phyloP scores from a whole-genome alignment of 306 rosid species.

The Vachellia pachyceras region DNA sequence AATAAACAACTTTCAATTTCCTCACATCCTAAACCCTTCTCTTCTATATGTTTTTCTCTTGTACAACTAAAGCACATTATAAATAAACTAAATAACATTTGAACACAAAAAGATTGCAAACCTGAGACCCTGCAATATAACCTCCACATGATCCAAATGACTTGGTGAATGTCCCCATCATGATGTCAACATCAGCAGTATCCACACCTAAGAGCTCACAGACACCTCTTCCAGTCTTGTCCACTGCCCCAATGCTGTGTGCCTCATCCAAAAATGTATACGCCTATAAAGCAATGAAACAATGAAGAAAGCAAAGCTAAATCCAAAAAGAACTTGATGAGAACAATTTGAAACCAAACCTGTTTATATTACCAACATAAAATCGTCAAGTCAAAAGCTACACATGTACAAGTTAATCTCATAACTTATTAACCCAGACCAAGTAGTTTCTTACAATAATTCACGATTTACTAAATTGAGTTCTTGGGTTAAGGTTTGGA shows the following conservation, averaged over 20 bases:
- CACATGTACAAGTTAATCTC: background rate
- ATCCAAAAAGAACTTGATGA: conserved; percentile 12
- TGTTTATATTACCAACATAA: background rate
- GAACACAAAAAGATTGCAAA: conserved; percentile 25
- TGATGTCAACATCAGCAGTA: conserved; percentile 78
- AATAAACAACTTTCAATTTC: background rate
- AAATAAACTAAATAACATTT: background rate
- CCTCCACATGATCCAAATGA: conserved; percentile 59
- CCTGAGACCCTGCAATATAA: conserved; percentile 87
- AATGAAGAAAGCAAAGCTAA: conserved; percentile 10
- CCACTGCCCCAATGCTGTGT: conserved; percentile 91
- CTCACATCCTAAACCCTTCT: conserved; percentile 1
- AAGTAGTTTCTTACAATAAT: background rate
- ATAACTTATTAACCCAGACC: background rate
- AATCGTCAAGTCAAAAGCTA: background rate
- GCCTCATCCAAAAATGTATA: conserved; percentile 84
- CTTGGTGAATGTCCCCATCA: conserved; percentile 11
- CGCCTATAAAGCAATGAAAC: conserved; percentile 45
- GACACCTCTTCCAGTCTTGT: conserved; percentile 57
- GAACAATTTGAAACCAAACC: background rate
- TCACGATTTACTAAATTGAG: background rate
- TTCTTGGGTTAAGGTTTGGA: background rate
- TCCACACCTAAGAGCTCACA: conserved; percentile 83
- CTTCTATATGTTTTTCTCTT: background rate
- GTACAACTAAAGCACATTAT: background rate